Base-by-base conservation (phyloP, 2,329 filamentous ascomycete species). In the Xylaria sp. region DNA sequence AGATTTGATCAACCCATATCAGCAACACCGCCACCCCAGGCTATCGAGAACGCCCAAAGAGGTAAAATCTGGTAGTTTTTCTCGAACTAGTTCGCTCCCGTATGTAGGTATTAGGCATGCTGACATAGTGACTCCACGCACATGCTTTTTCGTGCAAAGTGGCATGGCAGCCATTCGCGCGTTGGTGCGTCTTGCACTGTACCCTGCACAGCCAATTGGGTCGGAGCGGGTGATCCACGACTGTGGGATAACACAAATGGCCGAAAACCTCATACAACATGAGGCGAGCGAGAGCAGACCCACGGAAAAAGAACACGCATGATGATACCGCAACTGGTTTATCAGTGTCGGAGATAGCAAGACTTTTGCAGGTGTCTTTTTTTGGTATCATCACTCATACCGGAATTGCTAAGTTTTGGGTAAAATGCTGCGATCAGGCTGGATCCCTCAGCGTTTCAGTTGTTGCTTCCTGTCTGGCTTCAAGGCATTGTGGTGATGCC, bases 221-320 rank as follows among this genome's bases (percentile, higher is more conserved):
- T 57, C 37, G 53, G 21, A 42, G 63, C 49, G 61, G 64, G 40
- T 64, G 64, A 69, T 64, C 68, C 68, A 71, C 60, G 67, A 58
- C 58, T 61, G 66, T 55, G 65, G 67, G 57, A 57, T 67, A n/a
- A n/a, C 28, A 64, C 65, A 65, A 68, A 64, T n/a, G 63, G 47
- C 62, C 65, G 38, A 58, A 51, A 45, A 38, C 63, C 55, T 66
- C 57, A 46, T 37, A 57, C 63, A 37, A n/a, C n/a, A n/a, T n/a
- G n/a, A n/a, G n/a, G n/a, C n/a, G 53, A 50, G 42, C 54, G 60
- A 54, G 43, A 52, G 65, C 17, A 60, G 28, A 46, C 49, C 53
- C 43, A 56, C 45, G 28, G 35, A 57, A 61, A 47, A 58, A 37
- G 43, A 47, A 58, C 15, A 46, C 28, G 25, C n/a, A 31, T 19